A percentile compares a stretch with the other conserved stretches of the same genome.
phyloP scores from a whole-genome alignment of 2,329 filamentous ascomycete genomes.

The Aspergillus melleus region DNA sequence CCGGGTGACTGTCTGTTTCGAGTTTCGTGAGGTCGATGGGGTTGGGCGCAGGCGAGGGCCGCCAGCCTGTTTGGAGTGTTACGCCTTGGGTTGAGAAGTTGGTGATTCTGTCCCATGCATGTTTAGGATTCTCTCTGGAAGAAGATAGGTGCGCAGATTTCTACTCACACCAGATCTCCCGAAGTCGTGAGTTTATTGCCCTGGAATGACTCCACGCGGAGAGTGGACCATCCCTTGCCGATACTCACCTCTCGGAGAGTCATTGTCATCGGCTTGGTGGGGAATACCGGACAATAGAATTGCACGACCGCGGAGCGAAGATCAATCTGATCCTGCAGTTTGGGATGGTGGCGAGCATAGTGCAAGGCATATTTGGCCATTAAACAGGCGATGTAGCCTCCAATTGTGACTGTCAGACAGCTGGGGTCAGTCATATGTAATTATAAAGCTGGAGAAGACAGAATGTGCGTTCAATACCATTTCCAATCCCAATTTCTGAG shows the following conservation, averaged over 20 bases:
- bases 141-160: too few species aligned
- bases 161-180: not conserved
- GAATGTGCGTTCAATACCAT: not conserved
- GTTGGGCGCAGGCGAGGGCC: not conserved
- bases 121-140: too few species aligned
- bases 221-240: not conserved
- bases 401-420: not conserved
- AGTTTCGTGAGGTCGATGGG: not conserved
- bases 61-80: not conserved
- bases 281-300: not conserved
- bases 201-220: slow-evolving; percentile 1
- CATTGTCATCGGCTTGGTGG: not conserved
- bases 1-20: not conserved
- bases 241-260: not conserved
- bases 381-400: not conserved
- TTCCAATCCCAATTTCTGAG: not conserved
- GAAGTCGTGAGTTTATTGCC: not conserved
- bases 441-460: not conserved
- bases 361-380: slow-evolving; percentile 1
- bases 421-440: not conserved
- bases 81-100: not conserved
- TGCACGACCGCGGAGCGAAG: not conserved
- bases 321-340: not conserved
- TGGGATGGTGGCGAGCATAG: not conserved
- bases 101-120: not conserved